A percentile compares a stretch with the other conserved stretches of the same genome.
Conservation (phyloP, 73 alveolate genomes). For the Breviolum minutum region DNA sequence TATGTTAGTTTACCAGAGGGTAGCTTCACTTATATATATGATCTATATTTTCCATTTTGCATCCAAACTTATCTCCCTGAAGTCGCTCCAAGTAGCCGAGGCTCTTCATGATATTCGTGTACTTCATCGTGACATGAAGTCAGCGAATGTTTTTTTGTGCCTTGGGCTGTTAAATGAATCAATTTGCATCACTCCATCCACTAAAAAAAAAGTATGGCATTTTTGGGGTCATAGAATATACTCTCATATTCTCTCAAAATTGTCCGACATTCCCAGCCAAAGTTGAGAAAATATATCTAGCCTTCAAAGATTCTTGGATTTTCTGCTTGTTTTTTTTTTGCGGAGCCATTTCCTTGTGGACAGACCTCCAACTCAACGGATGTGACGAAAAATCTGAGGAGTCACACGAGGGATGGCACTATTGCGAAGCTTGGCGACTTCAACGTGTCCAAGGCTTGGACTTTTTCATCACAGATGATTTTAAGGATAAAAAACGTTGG, state of each 20-base stretch:
- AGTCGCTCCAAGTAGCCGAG: background rate
- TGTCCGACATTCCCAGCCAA: background rate
- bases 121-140: conserved; percentile 97
- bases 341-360: background rate
- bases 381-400: background rate
- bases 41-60: no score
- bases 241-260: no score
- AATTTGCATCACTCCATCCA: no score
- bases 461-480: no score
- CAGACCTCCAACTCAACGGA: background rate
- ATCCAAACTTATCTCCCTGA: background rate
- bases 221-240: no score
- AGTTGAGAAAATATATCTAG: background rate
- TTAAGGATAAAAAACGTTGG: background rate
- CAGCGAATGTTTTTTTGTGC: conserved; percentile 70
- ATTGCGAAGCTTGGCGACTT: conserved; percentile 91
- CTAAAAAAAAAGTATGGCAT: no score
- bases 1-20: no score
- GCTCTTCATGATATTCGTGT: conserved; percentile 95
- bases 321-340: background rate
- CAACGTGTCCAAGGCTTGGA: conserved; percentile 94
- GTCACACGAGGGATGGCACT: conserved; percentile 85
- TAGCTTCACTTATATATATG: no score
- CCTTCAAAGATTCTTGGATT: background rate
- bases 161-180: background rate